Evolutionary conservation across 306 rosid species (phyloP), one percentile per base, ranked within the genome.

Genomic region (Vigna nakashimae): DNA sequence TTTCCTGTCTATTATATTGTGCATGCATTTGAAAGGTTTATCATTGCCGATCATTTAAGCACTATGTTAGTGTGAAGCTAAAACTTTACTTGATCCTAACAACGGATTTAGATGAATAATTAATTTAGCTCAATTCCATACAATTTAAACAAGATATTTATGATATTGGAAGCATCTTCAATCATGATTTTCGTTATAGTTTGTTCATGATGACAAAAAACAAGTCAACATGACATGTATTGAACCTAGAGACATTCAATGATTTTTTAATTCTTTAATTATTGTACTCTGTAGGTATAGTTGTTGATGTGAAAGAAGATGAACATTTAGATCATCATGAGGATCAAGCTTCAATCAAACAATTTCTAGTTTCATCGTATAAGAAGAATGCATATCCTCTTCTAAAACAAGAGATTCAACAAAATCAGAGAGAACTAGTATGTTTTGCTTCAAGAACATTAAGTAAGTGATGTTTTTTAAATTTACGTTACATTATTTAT

Each of bases 331-430:
- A 88, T 30, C 85, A 84, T 24, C 88, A 73, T 51, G 87, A 90
- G 20, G 90, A 83, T 57, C 92, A 88, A 82, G 86, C 86, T 56
- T 84, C 89, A 38, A 67, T 82, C 10, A 90, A 92, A 65, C 91
- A 90, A 71, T 84, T 69, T 68, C 79, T 92, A n/a, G 69, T 90
- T n/a, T 73, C 86, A 67, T 87, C 92, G 15, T 90, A 81, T 78
- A 92, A 68, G 73, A 90, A 84, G 83, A 78, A 78, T 58, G 12
- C 88, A 43, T 82, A 88, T 82, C 96, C 97, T 43, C 76, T 77
- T 45, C 70, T 92, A 78, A 90, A 86, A 75, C 82, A 88, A 43
- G 92, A 88, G 89, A 84, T 92, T 81, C 85, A 84, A 1, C 53
- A 45, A 77, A 83, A 30, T 53, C 69, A 81, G 1, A 82, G 43